phyloP scores from a whole-genome alignment of 2,329 filamentous ascomycete species.

The Fusarium incarnatum region DNA sequence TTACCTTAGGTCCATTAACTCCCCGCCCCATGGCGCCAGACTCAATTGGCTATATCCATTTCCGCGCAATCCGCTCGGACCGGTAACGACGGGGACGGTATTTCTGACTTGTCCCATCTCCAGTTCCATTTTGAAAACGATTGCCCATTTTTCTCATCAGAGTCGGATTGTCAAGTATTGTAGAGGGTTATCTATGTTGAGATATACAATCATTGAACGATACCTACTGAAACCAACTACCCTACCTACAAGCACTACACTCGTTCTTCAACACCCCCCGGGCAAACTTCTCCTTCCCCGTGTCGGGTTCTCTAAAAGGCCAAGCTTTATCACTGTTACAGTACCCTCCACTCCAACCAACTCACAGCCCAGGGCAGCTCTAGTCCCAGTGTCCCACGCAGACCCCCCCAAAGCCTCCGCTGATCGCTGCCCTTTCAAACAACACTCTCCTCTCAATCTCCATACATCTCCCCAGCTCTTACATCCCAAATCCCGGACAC shows the following conservation, averaged over 20 bases:
- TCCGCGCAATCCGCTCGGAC: slow-evolving; percentile 3
- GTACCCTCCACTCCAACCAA: not conserved
- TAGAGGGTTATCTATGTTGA: not conserved
- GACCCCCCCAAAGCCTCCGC: slow-evolving; percentile 26
- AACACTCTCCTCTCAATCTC: slow-evolving; percentile 31
- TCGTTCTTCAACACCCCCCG: not conserved
- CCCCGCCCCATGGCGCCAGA: slow-evolving; percentile 6
- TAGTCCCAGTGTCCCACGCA: slow-evolving; percentile 17
- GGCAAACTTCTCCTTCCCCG: slow-evolving; percentile 9
- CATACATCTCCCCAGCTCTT: slow-evolving; percentile 33
- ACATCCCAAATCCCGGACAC: slow-evolving; percentile 28
- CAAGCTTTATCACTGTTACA: slow-evolving; percentile 32
- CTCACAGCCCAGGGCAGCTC: not conserved
- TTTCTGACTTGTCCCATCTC: slow-evolving; percentile 4
- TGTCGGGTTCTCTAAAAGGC: slow-evolving; percentile 23
- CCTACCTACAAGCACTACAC: not conserved
- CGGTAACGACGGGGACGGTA: slow-evolving; percentile 1
- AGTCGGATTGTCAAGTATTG: not conserved
- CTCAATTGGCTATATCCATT: slow-evolving; percentile 3
- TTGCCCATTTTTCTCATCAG: not conserved
- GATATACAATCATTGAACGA: not conserved
- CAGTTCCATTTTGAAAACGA: not conserved
- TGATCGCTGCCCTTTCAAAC: slow-evolving; percentile 38
- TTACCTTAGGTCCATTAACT: not conserved
- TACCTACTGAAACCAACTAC: not conserved